A percentile compares a stretch with the other conserved stretches of the same genome.
These are phyloP conservation scores for Diospyros lotus DNA, from an alignment of 148 eudicot species.

Conservation along the genomic window DNA sequence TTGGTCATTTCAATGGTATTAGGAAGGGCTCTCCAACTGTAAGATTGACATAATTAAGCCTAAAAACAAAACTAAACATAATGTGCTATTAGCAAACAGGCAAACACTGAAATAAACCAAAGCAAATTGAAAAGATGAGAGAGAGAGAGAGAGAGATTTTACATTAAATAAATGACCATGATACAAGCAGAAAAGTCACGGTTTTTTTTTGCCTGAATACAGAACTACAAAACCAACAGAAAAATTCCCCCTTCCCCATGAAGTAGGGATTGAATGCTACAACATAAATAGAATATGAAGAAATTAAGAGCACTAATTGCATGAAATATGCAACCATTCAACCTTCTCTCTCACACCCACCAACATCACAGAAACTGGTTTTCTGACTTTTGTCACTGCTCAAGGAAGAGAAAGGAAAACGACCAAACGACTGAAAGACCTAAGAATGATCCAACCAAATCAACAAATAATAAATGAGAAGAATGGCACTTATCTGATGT, in stretches of 20 bases:
- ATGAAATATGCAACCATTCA: conserved; percentile 6
- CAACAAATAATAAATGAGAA: conserved; percentile 18
- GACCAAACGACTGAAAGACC: neutral
- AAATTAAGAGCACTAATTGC: neutral
- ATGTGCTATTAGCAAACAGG: too few species aligned
- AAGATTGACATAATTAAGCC: too few species aligned
- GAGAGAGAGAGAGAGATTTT: conserved; percentile 4
- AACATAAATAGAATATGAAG: neutral
- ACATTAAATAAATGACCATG: neutral
- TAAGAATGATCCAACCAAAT: conserved; percentile 12
- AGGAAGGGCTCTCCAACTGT: too few species aligned
- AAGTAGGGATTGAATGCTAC: neutral
- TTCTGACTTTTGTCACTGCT: neutral
- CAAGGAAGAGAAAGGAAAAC: neutral
- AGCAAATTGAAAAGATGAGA: neutral
- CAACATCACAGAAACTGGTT: conserved; percentile 10
- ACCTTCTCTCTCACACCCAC: neutral
- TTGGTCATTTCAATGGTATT: too few species aligned
- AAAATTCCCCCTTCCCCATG: neutral
- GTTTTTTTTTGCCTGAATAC: neutral
- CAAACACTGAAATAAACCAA: too few species aligned
- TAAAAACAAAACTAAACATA: too few species aligned
- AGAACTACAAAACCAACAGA: neutral
- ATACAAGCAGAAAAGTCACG: neutral
- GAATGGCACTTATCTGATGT: conserved; percentile 15